These are phyloP conservation scores for Pestalotiopsis sp. DNA, from an alignment of 2,329 filamentous ascomycete genomes.

Conservation along the genomic window DNA sequence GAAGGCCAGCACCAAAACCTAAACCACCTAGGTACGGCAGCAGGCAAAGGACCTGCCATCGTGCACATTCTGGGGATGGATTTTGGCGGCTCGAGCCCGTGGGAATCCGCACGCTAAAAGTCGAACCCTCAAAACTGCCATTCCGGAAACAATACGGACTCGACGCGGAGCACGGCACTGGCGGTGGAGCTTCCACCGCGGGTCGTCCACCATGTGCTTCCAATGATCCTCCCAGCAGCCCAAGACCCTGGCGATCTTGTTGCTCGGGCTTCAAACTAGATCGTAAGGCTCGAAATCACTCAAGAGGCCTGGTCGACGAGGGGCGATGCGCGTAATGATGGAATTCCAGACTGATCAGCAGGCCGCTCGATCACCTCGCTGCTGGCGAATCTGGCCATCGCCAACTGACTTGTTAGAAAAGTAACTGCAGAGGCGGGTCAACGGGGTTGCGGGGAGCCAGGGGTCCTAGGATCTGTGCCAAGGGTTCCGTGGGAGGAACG, in stretches of 20 bases:
- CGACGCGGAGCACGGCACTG: neutral
- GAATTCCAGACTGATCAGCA: neutral
- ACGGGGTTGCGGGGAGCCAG: neutral
- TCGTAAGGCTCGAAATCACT: neutral
- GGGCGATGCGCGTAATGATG: neutral
- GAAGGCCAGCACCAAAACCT: neutral
- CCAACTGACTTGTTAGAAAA: neutral
- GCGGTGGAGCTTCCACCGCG: neutral
- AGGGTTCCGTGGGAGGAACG: neutral
- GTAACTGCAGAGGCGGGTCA: neutral
- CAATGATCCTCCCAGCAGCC: neutral
- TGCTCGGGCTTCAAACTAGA: neutral
- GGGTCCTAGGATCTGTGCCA: neutral
- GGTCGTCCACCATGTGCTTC: neutral
- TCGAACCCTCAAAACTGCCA: neutral
- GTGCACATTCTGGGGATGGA: neutral
- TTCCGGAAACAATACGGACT: neutral
- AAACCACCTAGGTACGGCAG: neutral
- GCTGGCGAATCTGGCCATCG: neutral
- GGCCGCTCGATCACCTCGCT: neutral
- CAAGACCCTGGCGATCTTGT: neutral
- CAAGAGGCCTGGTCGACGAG: neutral
- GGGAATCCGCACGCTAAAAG: neutral
- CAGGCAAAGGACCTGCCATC: neutral
- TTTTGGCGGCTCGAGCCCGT: neutral